Evolutionary conservation across 148 eudicot species (phyloP), one percentile per base, ranked within the genome.

Genomic region (Rheum nobile): DNA sequence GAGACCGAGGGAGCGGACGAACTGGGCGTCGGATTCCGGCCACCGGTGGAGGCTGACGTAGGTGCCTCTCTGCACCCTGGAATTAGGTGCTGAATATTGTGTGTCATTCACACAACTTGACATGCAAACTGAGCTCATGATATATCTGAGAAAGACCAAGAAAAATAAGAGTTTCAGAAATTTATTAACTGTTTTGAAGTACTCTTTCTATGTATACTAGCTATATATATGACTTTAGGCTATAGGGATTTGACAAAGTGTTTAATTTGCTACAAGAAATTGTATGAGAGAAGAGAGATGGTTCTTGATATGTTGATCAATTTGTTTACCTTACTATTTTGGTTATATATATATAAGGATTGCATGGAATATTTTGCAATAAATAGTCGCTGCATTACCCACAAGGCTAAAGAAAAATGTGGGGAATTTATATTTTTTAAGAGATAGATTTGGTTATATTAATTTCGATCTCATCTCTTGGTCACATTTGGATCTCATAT

Each of bases 1-100:
- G 46, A 78, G 74, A 14, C 86, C 78, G 11, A 86, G 84, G 0
- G 91, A 84, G 55, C 82, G 73, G 41, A 91, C 83, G 21, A 88
- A 85, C 80, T 86, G 92, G 29, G 84, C 86, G 42, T 89, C 94
- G 2, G 97, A 91, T 67, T 88, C 97, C n/a, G 92, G 95, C 95
- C 97, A 89, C 84, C 83, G 85, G 91, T 91, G 84, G 76, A 91
- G 90, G 83, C 82, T 87, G 8, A 74, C 79, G 50, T 89, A 89
- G 68, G 85, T 86, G 78, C 91, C 88, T 48, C 93, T 74, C n/a
- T n/a, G n/a, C 1, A 86, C 83, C 4, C 75, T 71, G 11, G 63
- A 24, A 1, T 13, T 43, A 0, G 34, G 34, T 0, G 90, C 87
- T 3, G 78, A 39, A 35, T 77, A 39, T 41, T 75, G 78, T 26